A percentile compares a stretch with the other conserved stretches of the same genome.
phyloP scores from a whole-genome alignment of 2,329 filamentous ascomycete species.

The Aspergillus costaricaensis region DNA sequence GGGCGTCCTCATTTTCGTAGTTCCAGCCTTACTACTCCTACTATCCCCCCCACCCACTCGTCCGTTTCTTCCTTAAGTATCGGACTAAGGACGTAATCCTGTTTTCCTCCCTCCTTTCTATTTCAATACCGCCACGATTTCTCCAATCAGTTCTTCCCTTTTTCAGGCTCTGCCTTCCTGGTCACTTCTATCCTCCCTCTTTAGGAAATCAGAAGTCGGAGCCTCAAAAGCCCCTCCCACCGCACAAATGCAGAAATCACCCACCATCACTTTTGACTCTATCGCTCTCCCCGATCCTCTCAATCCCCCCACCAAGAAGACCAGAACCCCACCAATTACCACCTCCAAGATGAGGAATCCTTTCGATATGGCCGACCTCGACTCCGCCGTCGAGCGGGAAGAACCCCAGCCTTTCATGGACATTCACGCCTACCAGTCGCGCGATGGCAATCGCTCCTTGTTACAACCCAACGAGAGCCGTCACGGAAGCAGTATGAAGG shows the following conservation, averaged over 20 bases:
- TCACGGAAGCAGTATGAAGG: conserved; percentile 35
- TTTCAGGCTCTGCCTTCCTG: conserved; percentile 3
- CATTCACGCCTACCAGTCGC: conserved; percentile 31
- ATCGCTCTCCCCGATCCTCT: not conserved
- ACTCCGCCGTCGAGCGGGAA: conserved; percentile 25
- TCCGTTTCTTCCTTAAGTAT: conserved; percentile 16
- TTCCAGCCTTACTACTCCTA: conserved; percentile 8
- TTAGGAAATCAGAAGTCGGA: conserved; percentile 9
- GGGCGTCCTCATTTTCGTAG: conserved; percentile 12
- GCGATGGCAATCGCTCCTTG: conserved; percentile 40
- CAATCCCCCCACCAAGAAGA: not conserved
- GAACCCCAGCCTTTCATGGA: conserved; percentile 21
- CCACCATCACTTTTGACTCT: not conserved
- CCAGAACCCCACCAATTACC: conserved; percentile 8
- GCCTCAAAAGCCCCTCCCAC: not conserved
- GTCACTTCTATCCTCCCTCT: conserved; percentile 5
- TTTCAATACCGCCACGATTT: conserved; percentile 9
- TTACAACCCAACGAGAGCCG: conserved; percentile 37
- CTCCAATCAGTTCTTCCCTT: conserved; percentile 10
- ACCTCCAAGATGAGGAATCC: conserved; percentile 30
- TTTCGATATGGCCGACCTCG: conserved; percentile 34
- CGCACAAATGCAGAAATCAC: not conserved
- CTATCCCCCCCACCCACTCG: conserved; percentile 10
- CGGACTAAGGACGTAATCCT: conserved; percentile 22
- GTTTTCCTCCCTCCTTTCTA: conserved; percentile 10